A percentile compares a stretch with the other conserved stretches of the same genome.
phyloP scores from a whole-genome alignment of 352 stramenopile genomes.

The Phytopythium litorale region DNA sequence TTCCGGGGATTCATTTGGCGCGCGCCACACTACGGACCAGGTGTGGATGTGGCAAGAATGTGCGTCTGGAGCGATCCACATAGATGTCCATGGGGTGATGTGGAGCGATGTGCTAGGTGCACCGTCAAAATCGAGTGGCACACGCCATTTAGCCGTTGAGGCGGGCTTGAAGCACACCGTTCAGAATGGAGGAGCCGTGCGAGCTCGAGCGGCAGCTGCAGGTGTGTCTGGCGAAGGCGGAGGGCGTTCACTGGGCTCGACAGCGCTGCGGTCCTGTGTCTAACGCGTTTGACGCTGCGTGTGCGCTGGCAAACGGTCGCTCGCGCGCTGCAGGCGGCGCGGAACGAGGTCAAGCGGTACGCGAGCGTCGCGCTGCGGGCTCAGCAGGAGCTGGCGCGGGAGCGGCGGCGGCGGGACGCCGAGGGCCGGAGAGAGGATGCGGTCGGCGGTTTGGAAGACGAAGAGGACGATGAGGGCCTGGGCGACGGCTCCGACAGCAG shows the following conservation, averaged over 20 bases:
- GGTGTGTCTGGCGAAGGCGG: constrained; percentile 3
- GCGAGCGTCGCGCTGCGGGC: constrained; percentile 23
- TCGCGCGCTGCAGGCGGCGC: constrained; percentile 13
- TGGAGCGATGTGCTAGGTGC: constrained; percentile 3
- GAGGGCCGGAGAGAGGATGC: constrained; percentile 3
- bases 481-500: constrained; percentile 4
- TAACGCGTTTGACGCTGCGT: not conserved
- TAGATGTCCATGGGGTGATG: not conserved
- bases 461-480: not conserved
- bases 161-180: too few species aligned
- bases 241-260: not conserved
- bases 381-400: constrained; percentile 27
- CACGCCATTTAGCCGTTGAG: not conserved
- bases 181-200: constrained; percentile 17
- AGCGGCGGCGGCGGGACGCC: constrained; percentile 17
- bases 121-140: constrained; percentile 6
- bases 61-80: constrained; percentile 10
- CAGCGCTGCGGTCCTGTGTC: not conserved
- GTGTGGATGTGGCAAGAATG: constrained; percentile 18
- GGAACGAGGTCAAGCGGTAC: constrained; percentile 31
- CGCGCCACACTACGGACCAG: not conserved
- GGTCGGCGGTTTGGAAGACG: not conserved
- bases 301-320: not conserved
- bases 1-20: constrained; percentile 28
- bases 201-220: constrained; percentile 25